Evolutionary conservation across 2,329 filamentous ascomycete genomes (phyloP), one percentile per base, ranked within the genome.

Genomic region (Microsporum canis): DNA sequence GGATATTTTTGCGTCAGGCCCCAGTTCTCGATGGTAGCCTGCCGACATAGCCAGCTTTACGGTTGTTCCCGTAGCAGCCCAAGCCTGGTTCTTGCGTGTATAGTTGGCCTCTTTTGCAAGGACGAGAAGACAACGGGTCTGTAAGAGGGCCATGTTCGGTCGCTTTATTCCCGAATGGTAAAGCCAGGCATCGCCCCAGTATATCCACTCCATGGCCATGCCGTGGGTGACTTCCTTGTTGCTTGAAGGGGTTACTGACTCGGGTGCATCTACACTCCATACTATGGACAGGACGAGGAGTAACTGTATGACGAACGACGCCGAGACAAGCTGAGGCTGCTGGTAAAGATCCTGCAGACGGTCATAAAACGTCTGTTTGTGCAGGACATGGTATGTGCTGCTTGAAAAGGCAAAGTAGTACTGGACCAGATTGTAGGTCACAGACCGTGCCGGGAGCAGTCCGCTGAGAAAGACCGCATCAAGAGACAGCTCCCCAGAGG

Each of bases 121-220:
- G 4, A 80, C 68, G 8, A 80, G 68, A 27, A 84, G 69, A 59
- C 80, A 79, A 12, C 79, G 75, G 2, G 82, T 70, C 38, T 82
- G 80, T 45, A 82, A 77, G 61, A 78, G 74, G 1, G 68, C 70
- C 1, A 81, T 71, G 1, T 78, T 79, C 2, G 80, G 75, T 14
- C 81, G 78, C 67, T 83, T 84, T 49, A 79, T 76, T 53, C 77
- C 84, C 0, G 91, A 88, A 69, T 92, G 88, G 68, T 95, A 89
- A 45, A 97, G 79, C 63, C 96, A 87, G 1, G 86, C 84, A 71
- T 96, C 92, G 2, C 91, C 89, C 85, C 97, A 95, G 57, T 87
- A 83, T 62, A 97, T 89, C 71, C 91, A 96, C 67, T 89, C 87
- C 29, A 73, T 60, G 1, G 71, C 72, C 1, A 71, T 58, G 69